phyloP scores from a whole-genome alignment of 306 rosid genomes.

The Vigna mungo region DNA sequence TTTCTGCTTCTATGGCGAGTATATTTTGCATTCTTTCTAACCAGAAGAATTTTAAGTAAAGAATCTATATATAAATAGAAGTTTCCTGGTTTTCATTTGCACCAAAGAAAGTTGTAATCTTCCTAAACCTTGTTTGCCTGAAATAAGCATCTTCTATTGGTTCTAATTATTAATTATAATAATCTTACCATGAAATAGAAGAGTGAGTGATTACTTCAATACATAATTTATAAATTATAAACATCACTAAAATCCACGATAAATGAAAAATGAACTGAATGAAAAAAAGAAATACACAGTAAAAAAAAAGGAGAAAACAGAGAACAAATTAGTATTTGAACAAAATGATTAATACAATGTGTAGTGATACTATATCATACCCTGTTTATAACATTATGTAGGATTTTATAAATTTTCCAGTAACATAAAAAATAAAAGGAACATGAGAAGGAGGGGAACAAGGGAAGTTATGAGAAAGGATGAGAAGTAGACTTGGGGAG shows the following conservation, averaged over 20 bases:
- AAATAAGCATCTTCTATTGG: slow-evolving; percentile 8
- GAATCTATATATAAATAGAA: slow-evolving; percentile 12
- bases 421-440: not conserved
- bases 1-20: slow-evolving; percentile 25
- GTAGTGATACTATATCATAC: slow-evolving; percentile 10
- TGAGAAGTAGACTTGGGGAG: not conserved
- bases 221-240: slow-evolving; percentile 2
- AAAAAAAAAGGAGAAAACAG: not conserved
- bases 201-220: not conserved
- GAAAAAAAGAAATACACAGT: not conserved
- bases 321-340: slow-evolving; percentile 19
- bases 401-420: slow-evolving; percentile 22
- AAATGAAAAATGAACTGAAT: not conserved
- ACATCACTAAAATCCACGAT: slow-evolving; percentile 12
- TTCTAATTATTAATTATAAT: slow-evolving; percentile 16
- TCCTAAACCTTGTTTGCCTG: not conserved
- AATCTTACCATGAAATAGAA: not conserved
- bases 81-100: slow-evolving; percentile 17
- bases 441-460: not conserved
- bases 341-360: slow-evolving; percentile 25
- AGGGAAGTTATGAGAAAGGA: not conserved
- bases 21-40: slow-evolving; percentile 8
- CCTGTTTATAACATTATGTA: slow-evolving; percentile 4
- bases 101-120: too few relatives aligned
- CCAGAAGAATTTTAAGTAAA: not conserved